A percentile compares a stretch with the other conserved stretches of the same genome.
phyloP scores from a whole-genome alignment of 2,329 filamentous ascomycete genomes.

The Aspergillus ustus region DNA sequence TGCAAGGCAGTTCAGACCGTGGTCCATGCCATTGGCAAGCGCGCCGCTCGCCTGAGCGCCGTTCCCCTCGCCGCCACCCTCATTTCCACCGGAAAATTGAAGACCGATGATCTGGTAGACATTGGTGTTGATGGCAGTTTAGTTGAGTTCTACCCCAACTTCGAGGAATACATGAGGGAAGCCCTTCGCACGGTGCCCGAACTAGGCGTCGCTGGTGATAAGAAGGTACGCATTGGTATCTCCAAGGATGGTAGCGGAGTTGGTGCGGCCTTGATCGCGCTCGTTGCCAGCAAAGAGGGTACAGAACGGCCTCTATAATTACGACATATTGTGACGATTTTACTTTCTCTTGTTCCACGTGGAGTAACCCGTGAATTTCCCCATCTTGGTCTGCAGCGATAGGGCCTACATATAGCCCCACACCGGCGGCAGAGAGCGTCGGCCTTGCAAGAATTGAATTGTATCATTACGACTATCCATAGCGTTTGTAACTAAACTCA shows the following conservation, averaged over 20 bases:
- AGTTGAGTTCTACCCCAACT: slow-evolving; percentile 94
- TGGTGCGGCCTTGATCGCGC: slow-evolving; percentile 92
- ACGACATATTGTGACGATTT: slow-evolving; percentile 11
- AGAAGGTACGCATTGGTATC: slow-evolving; percentile 89
- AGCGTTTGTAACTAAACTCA: background rate
- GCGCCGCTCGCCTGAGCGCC: slow-evolving; percentile 84
- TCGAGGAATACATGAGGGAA: slow-evolving; percentile 85
- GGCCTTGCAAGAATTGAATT: slow-evolving; percentile 1
- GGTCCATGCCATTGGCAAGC: slow-evolving; percentile 80
- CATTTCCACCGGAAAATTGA: slow-evolving; percentile 75
- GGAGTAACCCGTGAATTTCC: background rate
- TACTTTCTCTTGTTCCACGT: slow-evolving; percentile 4
- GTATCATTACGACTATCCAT: slow-evolving; percentile 6
- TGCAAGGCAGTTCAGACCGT: slow-evolving; percentile 86
- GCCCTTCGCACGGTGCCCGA: slow-evolving; percentile 75
- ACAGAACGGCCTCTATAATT: slow-evolving; percentile 11
- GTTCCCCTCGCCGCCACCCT: slow-evolving; percentile 86
- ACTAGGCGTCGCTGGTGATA: slow-evolving; percentile 78
- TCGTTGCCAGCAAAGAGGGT: slow-evolving; percentile 69
- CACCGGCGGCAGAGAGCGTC: background rate
- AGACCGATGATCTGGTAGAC: slow-evolving; percentile 73
- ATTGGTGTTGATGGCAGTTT: slow-evolving; percentile 93
- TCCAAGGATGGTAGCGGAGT: slow-evolving; percentile 96
- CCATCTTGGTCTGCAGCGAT: slow-evolving; percentile 3
- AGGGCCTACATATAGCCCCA: slow-evolving; percentile 2